A percentile compares a stretch with the other conserved stretches of the same genome.
Evolutionary conservation across 768 basidiomycete genomes (phyloP).

Genomic region (Tulasnella sp.): DNA sequence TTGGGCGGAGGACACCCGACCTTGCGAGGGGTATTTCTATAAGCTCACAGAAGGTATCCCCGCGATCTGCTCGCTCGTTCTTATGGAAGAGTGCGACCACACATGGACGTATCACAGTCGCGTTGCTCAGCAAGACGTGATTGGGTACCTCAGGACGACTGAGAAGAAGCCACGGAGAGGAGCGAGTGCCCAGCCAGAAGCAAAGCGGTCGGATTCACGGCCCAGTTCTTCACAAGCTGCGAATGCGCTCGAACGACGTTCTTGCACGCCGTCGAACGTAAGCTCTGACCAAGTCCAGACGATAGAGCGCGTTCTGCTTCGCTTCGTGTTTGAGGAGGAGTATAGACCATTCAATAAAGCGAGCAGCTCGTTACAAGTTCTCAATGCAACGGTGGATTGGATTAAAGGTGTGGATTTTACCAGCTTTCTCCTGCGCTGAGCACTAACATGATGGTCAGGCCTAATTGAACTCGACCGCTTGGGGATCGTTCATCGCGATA

Average conservation of each 20-base stretch:
- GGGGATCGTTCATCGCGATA: neutral
- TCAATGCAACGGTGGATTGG: neutral
- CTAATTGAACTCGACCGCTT: neutral
- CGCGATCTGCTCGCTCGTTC: neutral
- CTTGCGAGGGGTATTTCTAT: neutral
- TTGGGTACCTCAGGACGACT: neutral
- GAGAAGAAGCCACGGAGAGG: neutral
- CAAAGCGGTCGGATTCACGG: neutral
- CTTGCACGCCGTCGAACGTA: too few species aligned
- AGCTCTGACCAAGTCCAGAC: too few species aligned
- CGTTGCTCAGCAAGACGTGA: neutral
- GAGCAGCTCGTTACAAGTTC: neutral
- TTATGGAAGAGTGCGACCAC: neutral
- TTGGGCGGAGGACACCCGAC: neutral
- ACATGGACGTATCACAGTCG: neutral
- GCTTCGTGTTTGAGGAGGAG: neutral
- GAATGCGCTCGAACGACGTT: neutral
- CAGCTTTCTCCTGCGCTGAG: too few species aligned
- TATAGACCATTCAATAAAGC: neutral
- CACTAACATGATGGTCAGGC: too few species aligned
- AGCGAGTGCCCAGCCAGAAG: neutral
- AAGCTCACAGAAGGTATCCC: neutral
- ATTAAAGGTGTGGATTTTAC: neutral
- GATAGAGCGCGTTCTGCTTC: neutral
- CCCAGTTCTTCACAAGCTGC: neutral